These are phyloP conservation scores for Colletotrichum ledebouriae DNA, from an alignment of 2,329 filamentous ascomycete species.

Conservation along the genomic window DNA sequence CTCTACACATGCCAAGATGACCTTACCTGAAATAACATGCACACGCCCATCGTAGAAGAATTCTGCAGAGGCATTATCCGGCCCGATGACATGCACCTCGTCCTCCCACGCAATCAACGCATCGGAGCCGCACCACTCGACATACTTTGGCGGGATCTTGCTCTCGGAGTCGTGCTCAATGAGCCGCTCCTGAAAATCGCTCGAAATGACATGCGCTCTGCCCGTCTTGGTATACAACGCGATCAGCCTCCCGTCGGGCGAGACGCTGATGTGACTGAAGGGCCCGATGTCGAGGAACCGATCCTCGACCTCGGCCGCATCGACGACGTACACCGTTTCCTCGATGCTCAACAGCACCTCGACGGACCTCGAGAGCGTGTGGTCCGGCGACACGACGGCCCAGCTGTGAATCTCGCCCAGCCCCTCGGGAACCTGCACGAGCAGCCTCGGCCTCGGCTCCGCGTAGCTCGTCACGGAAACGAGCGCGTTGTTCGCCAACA, in stretches of 20 bases:
- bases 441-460: conserved; percentile 87
- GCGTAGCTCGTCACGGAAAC: conserved; percentile 90
- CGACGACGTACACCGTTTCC: conserved; percentile 86
- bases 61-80: conserved; percentile 79
- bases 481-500: conserved; percentile 89
- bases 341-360: conserved; percentile 90
- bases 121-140: conserved; percentile 97
- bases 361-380: conserved; percentile 91
- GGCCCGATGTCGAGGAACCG: conserved; percentile 91
- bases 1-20: not conserved
- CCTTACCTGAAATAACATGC: conserved; percentile 84
- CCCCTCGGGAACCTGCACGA: conserved; percentile 82
- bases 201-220: conserved; percentile 91
- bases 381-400: conserved; percentile 88
- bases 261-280: conserved; percentile 90
- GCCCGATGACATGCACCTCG: conserved; percentile 93
- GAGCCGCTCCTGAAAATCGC: conserved; percentile 92
- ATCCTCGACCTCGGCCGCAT: conserved; percentile 92
- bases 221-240: conserved; percentile 89
- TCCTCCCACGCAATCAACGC: conserved; percentile 98
- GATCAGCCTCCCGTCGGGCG: conserved; percentile 89
- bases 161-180: conserved; percentile 93
- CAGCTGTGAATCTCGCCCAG: conserved; percentile 87
- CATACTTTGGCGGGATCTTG: conserved; percentile 85
- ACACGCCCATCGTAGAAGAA: conserved; percentile 94